phyloP scores from a whole-genome alignment of 345 rosid genomes.

The Combretum micranthum region DNA sequence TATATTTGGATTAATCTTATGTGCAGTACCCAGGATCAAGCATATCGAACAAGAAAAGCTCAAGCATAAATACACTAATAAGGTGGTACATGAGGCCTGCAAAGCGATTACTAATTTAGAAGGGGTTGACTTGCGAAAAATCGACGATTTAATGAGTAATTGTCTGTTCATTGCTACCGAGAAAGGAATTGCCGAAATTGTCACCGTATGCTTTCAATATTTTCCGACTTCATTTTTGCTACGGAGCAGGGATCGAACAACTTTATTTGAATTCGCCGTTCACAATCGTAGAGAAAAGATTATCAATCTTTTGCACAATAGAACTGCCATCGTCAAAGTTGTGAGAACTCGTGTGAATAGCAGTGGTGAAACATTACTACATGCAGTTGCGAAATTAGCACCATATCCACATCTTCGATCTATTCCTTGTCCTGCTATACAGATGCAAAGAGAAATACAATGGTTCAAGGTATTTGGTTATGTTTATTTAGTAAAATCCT shows the following conservation, averaged over 20 bases:
- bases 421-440: conserved; percentile 8
- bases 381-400: background rate
- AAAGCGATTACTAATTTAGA: background rate
- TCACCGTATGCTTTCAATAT: background rate
- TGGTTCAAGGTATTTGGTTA: conserved; percentile 10
- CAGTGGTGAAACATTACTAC: background rate
- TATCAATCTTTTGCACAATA: background rate
- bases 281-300: conserved; percentile 1
- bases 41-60: conserved; percentile 1
- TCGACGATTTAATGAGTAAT: too few relatives aligned
- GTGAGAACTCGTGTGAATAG: accelerated
- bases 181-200: background rate
- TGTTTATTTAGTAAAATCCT: background rate
- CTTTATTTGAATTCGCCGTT: background rate
- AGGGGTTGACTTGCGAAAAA: too few relatives aligned
- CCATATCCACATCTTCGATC: background rate
- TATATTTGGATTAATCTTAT: too few relatives aligned
- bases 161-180: background rate
- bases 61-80: background rate
- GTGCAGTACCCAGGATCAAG: background rate
- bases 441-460: conserved; percentile 12
- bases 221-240: background rate
- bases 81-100: background rate
- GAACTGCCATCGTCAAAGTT: background rate
- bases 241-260: too few relatives aligned